Evolutionary conservation across 345 rosid genomes (phyloP), one percentile per base, ranked within the genome.

Genomic region (Noccaea bulbosa): DNA sequence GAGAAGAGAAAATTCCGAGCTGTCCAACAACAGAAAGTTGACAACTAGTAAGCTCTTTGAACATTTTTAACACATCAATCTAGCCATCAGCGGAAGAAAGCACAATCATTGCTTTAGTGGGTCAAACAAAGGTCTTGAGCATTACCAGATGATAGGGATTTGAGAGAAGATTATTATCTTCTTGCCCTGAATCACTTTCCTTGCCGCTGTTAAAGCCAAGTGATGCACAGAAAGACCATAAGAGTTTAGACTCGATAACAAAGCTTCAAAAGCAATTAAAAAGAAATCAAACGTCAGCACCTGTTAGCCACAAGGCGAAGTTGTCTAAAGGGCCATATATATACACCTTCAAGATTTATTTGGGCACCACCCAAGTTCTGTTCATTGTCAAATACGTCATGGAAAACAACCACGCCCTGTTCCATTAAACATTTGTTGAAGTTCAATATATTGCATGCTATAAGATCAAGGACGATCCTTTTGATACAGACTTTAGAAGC

Each of bases 321-420:
- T 76, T 94, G 99, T 83, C 89, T 89, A 82, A 91, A 94, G 45
- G 99, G 99, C 96, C 96, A 94, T 81, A 94, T 94, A 86, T 94
- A 94, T 24, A 94, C 99, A 81, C 99, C 99, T 84, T 91, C 97
- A 67, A 91, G 86, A 76, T 85, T 84, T 74, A 94, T 85, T 80
- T 85, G 95, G 70, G 99, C 85, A 76, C 93, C 92, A 33, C 93
- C 93, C 71, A 85, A 87, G 81, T 87, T 86, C 78, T 86, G 89
- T 34, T 87, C 87, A 53, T 91, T 91, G 83, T 94, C 91, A 80
- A 85, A 89, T 47, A 85, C 95, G 55, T 91, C 97, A 81, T 88
- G 96, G 84, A 94, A 89, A 77, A 94, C 80, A 81, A 91, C 88
- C 53, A 86, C 92, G 74, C 97, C 99, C 97, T 93, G 90, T 81